Evolutionary conservation across 2,329 filamentous ascomycete genomes (phyloP).

Genomic region (Fusarium burgessii): DNA sequence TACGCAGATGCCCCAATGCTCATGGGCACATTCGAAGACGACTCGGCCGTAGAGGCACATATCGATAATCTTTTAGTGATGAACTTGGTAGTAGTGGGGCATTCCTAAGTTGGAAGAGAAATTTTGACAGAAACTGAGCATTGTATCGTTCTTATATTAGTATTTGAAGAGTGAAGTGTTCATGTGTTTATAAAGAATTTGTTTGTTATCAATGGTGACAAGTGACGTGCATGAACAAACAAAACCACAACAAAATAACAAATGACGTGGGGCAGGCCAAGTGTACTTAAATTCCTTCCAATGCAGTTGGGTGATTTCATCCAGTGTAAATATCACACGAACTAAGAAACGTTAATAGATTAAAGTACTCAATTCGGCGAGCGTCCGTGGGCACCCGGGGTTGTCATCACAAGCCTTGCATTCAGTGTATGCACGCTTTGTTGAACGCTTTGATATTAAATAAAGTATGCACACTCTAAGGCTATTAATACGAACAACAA

Average conservation of each 20-base stretch:
- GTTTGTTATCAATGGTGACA: neutral
- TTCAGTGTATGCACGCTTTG: neutral
- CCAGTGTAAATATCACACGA: neutral
- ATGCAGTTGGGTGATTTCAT: neutral
- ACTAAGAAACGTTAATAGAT: neutral
- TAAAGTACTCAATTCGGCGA: neutral
- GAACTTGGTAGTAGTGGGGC: neutral
- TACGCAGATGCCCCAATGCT: slow-evolving; percentile 44
- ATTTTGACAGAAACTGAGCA: neutral
- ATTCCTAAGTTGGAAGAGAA: neutral
- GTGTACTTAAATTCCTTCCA: neutral
- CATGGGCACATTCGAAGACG: slow-evolving; percentile 46
- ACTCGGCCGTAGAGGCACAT: slow-evolving; percentile 48
- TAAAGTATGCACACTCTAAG: neutral
- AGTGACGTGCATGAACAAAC: slow-evolving; percentile 14
- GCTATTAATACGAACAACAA: neutral
- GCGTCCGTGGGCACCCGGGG: neutral
- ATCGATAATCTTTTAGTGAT: slow-evolving; percentile 8
- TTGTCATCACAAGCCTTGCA: neutral
- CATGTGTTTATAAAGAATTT: neutral
- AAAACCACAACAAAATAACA: neutral
- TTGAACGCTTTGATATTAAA: neutral
- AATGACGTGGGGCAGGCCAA: neutral
- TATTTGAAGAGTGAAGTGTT: neutral
- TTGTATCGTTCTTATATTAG: slow-evolving; percentile 17